Base-by-base conservation (phyloP, 768 basidiomycete species). In the Auriscalpium orientale region DNA sequence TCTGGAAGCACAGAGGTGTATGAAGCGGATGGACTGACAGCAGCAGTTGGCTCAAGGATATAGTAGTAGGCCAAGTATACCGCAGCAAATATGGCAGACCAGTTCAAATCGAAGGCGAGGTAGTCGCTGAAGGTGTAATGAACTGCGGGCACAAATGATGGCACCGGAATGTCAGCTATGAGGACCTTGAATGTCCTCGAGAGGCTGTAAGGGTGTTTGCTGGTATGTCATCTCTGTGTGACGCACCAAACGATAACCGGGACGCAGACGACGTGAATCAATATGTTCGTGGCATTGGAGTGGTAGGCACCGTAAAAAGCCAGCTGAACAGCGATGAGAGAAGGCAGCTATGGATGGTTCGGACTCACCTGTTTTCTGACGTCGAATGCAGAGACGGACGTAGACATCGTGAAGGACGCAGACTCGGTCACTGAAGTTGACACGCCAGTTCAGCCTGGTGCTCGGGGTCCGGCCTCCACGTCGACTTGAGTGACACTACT, bases 241-340 rank as follows among this genome's bases (percentile, higher is more conserved):
- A 55, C 75, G 46, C 58, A 89, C 93, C 92, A 98, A 55, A 91
- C 67, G 58, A 97, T 77, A 57, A 87, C 66, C 8, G 94, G 94
- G 12, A 95, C 92, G 61, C 84, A 92, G 57, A 90, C 65, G 62
- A 94, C 75, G 70, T 98, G 95, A 59, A 98, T 91, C 54, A 79
- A 70, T 61, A 98, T 72, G 68, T 98, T 98, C 59, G 83, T 72
- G 28, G 81, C 82, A 68, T 95, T 86, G 15, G 83, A 76, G 70
- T 97, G 94, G 71, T 97, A 97, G 51, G 92, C 86, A 18, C 91
- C 92, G 68, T 98, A 98, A 76, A 95, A 95, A 22, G 85, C 77
- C 66, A 98, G 79, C 92, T 97, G 58, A 37, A 50, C 22, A 51
- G 16, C 21, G 12, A 35, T 55, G 51, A 54, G 64, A 34, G 58